Evolutionary conservation across 192 early-diverging fungal species (phyloP).

Genomic region (Entomortierella lignicola): DNA sequence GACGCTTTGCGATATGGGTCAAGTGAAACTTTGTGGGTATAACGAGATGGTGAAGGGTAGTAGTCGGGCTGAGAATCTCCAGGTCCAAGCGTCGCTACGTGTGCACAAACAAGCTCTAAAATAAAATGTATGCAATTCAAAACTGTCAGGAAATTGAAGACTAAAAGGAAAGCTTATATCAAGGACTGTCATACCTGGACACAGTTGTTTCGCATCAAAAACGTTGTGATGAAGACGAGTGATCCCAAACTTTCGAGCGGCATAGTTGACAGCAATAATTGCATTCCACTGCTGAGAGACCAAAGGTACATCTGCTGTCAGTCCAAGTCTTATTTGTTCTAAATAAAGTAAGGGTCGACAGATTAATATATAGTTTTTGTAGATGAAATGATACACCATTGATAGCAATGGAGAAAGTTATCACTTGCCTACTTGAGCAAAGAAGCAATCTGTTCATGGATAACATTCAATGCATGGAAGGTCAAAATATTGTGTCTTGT

Average conservation of each 20-base stretch:
- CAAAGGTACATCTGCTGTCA: slow-evolving; percentile 74
- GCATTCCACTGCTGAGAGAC: slow-evolving; percentile 94
- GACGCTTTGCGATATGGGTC: slow-evolving; percentile 84
- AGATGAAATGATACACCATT: too few species aligned
- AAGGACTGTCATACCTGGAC: slow-evolving; percentile 57
- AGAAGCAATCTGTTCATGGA: slow-evolving; percentile 72
- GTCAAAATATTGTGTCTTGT: background rate
- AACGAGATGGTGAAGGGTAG: slow-evolving; percentile 69
- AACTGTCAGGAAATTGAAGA: background rate
- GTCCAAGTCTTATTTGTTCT: slow-evolving; percentile 79
- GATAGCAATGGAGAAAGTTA: background rate
- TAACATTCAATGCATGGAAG: background rate
- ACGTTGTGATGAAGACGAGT: slow-evolving; percentile 66
- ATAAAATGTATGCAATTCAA: slow-evolving; percentile 12
- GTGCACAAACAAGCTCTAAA: slow-evolving; percentile 78
- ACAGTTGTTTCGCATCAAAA: slow-evolving; percentile 62
- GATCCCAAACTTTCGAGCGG: slow-evolving; percentile 84
- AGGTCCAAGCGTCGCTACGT: slow-evolving; percentile 83
- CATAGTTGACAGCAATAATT: slow-evolving; percentile 89
- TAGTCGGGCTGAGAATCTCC: slow-evolving; percentile 76
- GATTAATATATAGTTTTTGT: too few species aligned
- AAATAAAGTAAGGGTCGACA: background rate
- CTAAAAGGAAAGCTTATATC: background rate
- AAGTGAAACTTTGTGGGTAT: slow-evolving; percentile 91
- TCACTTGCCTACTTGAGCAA: slow-evolving; percentile 78